Conservation (phyloP, 1,139 yeast species). For the Geotrichum europaeum region DNA sequence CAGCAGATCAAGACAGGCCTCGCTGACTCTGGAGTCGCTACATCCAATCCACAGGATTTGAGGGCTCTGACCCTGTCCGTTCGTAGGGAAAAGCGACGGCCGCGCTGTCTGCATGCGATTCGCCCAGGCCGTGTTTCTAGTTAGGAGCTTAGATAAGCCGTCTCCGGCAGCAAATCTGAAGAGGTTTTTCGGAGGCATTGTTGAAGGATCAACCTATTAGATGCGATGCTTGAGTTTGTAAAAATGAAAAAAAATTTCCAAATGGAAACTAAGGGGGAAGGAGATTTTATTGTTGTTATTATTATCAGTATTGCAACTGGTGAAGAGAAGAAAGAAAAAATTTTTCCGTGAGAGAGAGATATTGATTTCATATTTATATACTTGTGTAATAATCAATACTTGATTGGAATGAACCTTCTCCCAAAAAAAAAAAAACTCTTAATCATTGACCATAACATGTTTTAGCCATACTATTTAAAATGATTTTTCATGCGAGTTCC, state of each 20-base stretch:
- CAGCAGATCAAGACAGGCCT: slow-evolving; percentile 60
- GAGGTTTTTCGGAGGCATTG: slow-evolving; percentile 18
- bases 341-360: background rate
- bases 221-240: background rate
- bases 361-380: background rate
- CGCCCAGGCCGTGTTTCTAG: slow-evolving; percentile 65
- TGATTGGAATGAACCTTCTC: background rate
- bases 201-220: background rate
- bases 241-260: background rate
- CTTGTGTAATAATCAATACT: background rate
- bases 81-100: slow-evolving; percentile 60
- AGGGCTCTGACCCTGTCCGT: slow-evolving; percentile 84
- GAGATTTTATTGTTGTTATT: too few species aligned
- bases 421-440: background rate
- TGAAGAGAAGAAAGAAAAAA: background rate
- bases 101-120: slow-evolving; percentile 52
- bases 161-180: slow-evolving; percentile 31
- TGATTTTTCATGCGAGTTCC: background rate
- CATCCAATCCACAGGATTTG: slow-evolving; percentile 96
- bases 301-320: background rate
- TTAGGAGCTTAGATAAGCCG: slow-evolving; percentile 52
- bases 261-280: too few species aligned
- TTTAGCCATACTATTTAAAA: background rate
- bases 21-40: slow-evolving; percentile 88
- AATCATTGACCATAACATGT: background rate